Evolutionary conservation across 208 protist species (phyloP).

Genomic region (Blastocrithidia nonstop): DNA sequence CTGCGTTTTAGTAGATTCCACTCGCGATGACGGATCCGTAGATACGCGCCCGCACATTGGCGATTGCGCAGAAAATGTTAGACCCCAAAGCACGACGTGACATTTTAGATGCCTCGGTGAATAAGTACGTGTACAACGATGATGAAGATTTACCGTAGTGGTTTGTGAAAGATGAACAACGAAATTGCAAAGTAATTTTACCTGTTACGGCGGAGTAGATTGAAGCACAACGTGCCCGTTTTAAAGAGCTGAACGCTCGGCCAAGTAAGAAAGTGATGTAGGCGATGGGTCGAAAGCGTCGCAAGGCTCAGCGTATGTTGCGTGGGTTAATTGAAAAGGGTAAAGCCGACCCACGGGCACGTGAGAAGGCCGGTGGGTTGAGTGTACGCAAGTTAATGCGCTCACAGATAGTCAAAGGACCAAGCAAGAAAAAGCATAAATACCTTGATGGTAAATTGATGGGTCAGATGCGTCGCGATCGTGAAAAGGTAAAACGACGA

Average conservation of each 20-base stretch:
- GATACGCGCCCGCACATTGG: slow-evolving; percentile 68
- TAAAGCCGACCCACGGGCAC: slow-evolving; percentile 70
- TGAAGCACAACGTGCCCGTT: slow-evolving; percentile 78
- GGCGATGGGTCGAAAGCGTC: slow-evolving; percentile 92
- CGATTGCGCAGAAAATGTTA: slow-evolving; percentile 80
- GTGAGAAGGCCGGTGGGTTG: slow-evolving; percentile 62
- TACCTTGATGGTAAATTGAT: slow-evolving; percentile 58
- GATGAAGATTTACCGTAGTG: slow-evolving; percentile 84
- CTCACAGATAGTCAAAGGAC: slow-evolving; percentile 63
- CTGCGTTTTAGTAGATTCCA: slow-evolving; percentile 76
- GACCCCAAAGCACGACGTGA: slow-evolving; percentile 65
- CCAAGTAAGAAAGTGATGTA: slow-evolving; percentile 96
- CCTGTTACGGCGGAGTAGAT: slow-evolving; percentile 85
- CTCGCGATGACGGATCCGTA: slow-evolving; percentile 76
- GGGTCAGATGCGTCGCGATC: slow-evolving; percentile 51
- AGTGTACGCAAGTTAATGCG: slow-evolving; percentile 82
- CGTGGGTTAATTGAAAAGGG: slow-evolving; percentile 76
- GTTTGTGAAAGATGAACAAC: slow-evolving; percentile 87
- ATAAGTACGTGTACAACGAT: slow-evolving; percentile 81
- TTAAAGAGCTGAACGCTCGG: slow-evolving; percentile 88
- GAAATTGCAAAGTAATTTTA: slow-evolving; percentile 68
- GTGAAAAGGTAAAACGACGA: slow-evolving; percentile 15
- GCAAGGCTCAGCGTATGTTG: slow-evolving; percentile 66
- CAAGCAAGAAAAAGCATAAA: slow-evolving; percentile 53
- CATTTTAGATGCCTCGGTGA: slow-evolving; percentile 78